Conservation (phyloP, 345 rosid genomes). For the Reutealis trisperma region DNA sequence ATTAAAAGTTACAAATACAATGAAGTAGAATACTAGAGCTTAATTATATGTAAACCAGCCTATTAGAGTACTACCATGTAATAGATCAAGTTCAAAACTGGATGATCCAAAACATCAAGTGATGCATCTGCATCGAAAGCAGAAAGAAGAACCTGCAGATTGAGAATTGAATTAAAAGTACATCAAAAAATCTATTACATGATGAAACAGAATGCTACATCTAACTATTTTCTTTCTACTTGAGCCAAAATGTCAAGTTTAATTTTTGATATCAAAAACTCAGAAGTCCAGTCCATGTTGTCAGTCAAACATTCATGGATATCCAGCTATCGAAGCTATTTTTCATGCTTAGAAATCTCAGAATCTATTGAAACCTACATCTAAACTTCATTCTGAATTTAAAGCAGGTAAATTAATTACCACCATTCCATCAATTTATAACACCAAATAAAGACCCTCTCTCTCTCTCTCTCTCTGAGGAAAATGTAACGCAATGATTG, state of each 20-base stretch:
- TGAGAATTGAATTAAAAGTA: constrained; percentile 12
- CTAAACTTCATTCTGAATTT: neutral
- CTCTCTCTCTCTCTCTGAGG: neutral
- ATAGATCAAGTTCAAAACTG: constrained; percentile 85
- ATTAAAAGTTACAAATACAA: neutral
- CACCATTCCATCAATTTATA: neutral
- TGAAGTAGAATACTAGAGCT: neutral
- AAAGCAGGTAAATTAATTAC: no score
- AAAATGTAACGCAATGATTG: no score
- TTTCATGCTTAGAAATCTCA: no score
- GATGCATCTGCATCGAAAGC: constrained; percentile 77
- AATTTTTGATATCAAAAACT: no score
- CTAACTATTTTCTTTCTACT: neutral
- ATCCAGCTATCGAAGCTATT: neutral
- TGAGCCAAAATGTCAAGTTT: neutral
- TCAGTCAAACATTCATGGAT: no score
- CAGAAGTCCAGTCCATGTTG: no score
- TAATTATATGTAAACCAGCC: neutral
- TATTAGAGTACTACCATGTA: constrained; percentile 74
- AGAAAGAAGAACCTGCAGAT: constrained; percentile 71
- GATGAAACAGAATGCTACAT: neutral
- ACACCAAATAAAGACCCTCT: neutral
- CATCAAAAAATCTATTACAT: neutral
- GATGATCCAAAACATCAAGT: constrained; percentile 89
- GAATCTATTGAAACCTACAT: neutral